These are phyloP conservation scores for Paramecium sonneborni DNA, from an alignment of 73 alveolate species.

Conservation along the genomic window DNA sequence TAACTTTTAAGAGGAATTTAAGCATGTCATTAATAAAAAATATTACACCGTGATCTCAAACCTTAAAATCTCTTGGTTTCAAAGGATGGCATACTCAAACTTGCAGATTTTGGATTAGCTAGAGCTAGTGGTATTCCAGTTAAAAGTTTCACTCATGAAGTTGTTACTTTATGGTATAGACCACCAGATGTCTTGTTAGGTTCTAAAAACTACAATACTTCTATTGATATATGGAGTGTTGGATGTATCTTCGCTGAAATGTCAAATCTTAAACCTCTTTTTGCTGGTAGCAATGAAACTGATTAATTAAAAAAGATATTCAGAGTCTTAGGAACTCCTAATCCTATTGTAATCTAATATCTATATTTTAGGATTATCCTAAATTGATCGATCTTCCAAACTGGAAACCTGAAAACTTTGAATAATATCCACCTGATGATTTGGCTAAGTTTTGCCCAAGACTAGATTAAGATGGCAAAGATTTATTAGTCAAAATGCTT, in stretches of 20 bases:
- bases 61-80: conserved; percentile 82
- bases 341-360: conserved; percentile 81
- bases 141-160: conserved; percentile 91
- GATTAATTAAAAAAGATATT: conserved; percentile 82
- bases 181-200: conserved; percentile 94
- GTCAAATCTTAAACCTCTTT: conserved; percentile 90
- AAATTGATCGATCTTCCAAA: conserved; percentile 43
- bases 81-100: conserved; percentile 81
- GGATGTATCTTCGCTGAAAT: conserved; percentile 95
- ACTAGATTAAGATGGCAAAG: conserved; percentile 88
- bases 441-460: conserved; percentile 78
- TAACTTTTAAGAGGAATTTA: conserved; percentile 78
- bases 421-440: conserved; percentile 72
- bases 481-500: conserved; percentile 71
- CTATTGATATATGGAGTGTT: conserved; percentile 95
- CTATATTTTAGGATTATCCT: conserved; percentile 25
- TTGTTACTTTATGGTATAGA: conserved; percentile 90
- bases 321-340: conserved; percentile 86
- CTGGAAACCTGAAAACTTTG: conserved; percentile 67
- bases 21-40: conserved; percentile 78
- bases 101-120: conserved; percentile 96
- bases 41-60: conserved; percentile 82
- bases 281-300: conserved; percentile 75
- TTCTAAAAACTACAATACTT: conserved; percentile 79
- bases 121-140: conserved; percentile 86